Percentiles rank a stretch among this genome's conserved stretches.
Evolutionary conservation across 495 filamentous ascomycete species (phyloP).

Genomic region (Neurospora sp.): DNA sequence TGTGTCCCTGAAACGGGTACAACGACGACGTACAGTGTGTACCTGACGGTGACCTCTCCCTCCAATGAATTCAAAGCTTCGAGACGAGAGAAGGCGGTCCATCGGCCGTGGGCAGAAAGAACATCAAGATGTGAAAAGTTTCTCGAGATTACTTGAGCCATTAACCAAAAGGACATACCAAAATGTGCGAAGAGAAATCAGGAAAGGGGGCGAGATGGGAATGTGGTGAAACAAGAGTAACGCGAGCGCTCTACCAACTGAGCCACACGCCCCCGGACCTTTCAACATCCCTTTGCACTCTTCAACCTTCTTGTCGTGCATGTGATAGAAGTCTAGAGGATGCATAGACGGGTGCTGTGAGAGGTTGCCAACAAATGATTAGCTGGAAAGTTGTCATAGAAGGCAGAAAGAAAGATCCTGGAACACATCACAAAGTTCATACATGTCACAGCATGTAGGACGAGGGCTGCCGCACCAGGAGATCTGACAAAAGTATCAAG

Average conservation of each 20-base stretch:
- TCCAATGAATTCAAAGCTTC: neutral
- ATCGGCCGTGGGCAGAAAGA: neutral
- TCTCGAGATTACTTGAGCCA: neutral
- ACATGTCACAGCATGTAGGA: neutral
- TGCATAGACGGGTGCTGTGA: neutral
- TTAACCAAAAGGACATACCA: neutral
- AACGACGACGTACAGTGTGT: neutral
- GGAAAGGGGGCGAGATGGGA: neutral
- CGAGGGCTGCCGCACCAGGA: no score
- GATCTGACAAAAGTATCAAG: no score
- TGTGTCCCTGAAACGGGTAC: neutral
- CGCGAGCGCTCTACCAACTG: neutral
- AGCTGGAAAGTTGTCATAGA: neutral
- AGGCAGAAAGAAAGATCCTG: neutral
- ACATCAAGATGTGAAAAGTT: neutral
- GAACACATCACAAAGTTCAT: neutral
- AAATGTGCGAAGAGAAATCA: neutral
- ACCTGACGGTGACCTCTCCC: neutral
- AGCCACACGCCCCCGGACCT: neutral
- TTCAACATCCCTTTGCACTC: neutral
- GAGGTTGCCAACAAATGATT: neutral
- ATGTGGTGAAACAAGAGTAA: neutral
- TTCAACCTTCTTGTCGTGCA: neutral
- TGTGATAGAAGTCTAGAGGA: neutral
- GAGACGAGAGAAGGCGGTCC: neutral